Evolutionary conservation across 2,329 filamentous ascomycete species (phyloP), one percentile per base, ranked within the genome.

Genomic region (Aspergillus udagawae): DNA sequence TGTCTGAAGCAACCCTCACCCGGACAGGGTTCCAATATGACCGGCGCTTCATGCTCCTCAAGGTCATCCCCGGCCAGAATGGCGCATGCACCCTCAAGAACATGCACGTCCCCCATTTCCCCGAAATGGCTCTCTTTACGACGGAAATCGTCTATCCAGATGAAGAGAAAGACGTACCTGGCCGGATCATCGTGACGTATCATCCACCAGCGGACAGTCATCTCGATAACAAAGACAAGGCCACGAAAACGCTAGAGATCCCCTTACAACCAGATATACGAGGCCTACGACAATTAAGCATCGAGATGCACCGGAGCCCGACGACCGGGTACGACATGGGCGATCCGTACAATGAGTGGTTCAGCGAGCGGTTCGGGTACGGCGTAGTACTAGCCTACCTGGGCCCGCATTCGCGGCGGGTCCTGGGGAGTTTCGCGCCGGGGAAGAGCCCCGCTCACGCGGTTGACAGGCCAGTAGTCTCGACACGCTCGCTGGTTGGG

Each of bases 11-110:
- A 3, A 72, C 73, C n/a, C 72, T 90, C 49, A 83, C 82, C 4
- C 77, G 79, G n/a, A 81, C 85, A 60, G 88, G 88, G 14, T 78
- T 90, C 63, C 75, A 78, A 44, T 76, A 88, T 68, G 89, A 92
- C 74, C 83, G 89, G 9, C 79, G 79, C 35, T 91, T 90, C 73
- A 89, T 91, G 83, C 80, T 91, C 3, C 80, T 85, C 60, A 82
- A 82, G 63, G 76, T 83, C 61, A 67, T 76, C 21, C 58, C 65
- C 5, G 63, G 64, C 23, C 60, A 64, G 20, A 60, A 67, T 21
- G 60, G 60, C 25, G 48, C 54, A 14, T 42, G 56, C 6, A 61
- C 59, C 20, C 67, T 83, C 28, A 73, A 77, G 59, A 86, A 86
- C 65, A 81, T 91, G 71, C 84, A 88, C 66, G 75, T 90, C 32